Conservation (phyloP, 1,284 basidiomycete species). For the Apiotrichum sp. region DNA sequence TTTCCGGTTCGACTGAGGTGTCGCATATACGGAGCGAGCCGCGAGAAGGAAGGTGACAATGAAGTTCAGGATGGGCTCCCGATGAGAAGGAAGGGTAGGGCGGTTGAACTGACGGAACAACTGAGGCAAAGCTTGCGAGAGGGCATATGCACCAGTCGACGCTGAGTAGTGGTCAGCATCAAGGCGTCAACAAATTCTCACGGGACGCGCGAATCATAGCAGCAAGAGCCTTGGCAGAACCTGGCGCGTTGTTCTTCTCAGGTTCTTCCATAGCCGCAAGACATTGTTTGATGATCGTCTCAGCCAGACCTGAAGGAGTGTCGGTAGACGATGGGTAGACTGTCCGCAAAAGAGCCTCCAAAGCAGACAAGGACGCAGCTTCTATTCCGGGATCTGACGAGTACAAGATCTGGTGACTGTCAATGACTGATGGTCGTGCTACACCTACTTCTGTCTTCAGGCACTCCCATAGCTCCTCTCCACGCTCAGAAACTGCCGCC, state of each 20-base stretch:
- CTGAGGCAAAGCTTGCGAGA: slow-evolving; percentile 63
- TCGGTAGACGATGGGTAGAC: slow-evolving; percentile 54
- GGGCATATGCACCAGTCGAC: slow-evolving; percentile 61
- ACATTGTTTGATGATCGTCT: slow-evolving; percentile 71
- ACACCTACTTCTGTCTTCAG: slow-evolving; percentile 71
- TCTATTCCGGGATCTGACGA: slow-evolving; percentile 72
- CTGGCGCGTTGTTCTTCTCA: slow-evolving; percentile 82
- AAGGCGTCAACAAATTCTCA: slow-evolving; percentile 33
- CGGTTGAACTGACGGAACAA: slow-evolving; percentile 68
- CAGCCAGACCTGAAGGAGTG: slow-evolving; percentile 56
- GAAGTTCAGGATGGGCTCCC: slow-evolving; percentile 63
- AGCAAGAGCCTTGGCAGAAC: slow-evolving; percentile 73
- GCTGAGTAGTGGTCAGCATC: slow-evolving; percentile 49
- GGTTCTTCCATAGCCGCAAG: slow-evolving; percentile 72
- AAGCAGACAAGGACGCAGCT: slow-evolving; percentile 61
- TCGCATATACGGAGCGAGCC: slow-evolving; percentile 38
- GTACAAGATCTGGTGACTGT: slow-evolving; percentile 68
- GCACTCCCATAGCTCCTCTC: slow-evolving; percentile 74
- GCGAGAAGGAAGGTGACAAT: slow-evolving; percentile 47
- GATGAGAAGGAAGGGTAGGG: slow-evolving; percentile 68
- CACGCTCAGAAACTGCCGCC: slow-evolving; percentile 56
- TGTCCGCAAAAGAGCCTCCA: slow-evolving; percentile 64
- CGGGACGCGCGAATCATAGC: slow-evolving; percentile 68
- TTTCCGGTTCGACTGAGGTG: slow-evolving; percentile 22
- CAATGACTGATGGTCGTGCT: no score